Conservation (phyloP, 176 grass and related monocot species). For the Typha latifolia region DNA sequence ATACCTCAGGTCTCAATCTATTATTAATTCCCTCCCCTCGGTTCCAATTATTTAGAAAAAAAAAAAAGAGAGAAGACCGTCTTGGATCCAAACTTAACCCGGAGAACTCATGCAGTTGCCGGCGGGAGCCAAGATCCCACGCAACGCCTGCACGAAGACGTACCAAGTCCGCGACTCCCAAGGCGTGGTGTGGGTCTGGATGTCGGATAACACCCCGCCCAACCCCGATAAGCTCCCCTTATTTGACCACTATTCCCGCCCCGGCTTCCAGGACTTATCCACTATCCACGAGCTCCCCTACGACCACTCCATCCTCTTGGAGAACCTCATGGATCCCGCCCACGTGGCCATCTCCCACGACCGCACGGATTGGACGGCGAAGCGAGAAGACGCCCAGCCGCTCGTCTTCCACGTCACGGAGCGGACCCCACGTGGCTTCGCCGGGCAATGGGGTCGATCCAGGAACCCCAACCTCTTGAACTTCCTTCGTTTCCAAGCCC, state of each 20-base stretch:
- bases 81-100: neutral
- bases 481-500: constrained; percentile 59
- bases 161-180: constrained; percentile 88
- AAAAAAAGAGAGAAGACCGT: neutral
- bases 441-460: constrained; percentile 48
- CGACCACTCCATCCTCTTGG: constrained; percentile 96
- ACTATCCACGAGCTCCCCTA: constrained; percentile 87
- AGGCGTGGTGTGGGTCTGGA: constrained; percentile 87
- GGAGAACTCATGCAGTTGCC: constrained; percentile 36
- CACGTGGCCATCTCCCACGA: constrained; percentile 96
- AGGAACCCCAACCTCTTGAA: constrained; percentile 30
- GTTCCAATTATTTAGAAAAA: neutral
- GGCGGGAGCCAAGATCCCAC: constrained; percentile 70
- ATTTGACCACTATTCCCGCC: constrained; percentile 60
- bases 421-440: constrained; percentile 49
- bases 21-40: neutral
- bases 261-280: constrained; percentile 65
- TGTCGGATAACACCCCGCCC: constrained; percentile 50
- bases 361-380: constrained; percentile 89
- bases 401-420: constrained; percentile 73
- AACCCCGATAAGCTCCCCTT: constrained; percentile 48
- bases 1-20: constrained; percentile 58
- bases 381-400: constrained; percentile 79
- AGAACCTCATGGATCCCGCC: constrained; percentile 96
- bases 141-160: constrained; percentile 48